These are phyloP conservation scores for Earliella scabrosa DNA, from an alignment of 1,284 basidiomycete species.

Conservation along the genomic window DNA sequence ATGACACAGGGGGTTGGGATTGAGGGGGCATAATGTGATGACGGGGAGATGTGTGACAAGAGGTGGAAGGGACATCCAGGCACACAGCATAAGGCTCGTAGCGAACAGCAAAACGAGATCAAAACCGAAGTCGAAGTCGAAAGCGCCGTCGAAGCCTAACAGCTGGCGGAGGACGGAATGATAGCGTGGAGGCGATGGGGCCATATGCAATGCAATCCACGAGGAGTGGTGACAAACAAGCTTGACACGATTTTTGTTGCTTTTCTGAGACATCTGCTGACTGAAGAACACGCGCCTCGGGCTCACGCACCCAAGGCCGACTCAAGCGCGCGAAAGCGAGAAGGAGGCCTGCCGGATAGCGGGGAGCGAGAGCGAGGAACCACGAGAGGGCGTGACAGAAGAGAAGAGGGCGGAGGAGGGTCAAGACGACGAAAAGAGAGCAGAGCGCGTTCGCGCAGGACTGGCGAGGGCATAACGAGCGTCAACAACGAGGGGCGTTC, in stretches of 20 bases:
- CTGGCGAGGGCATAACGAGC: slow-evolving; percentile 27
- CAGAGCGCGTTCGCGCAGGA: slow-evolving; percentile 10
- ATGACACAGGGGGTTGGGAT: not conserved
- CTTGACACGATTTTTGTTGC: not conserved
- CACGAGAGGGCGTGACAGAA: not conserved
- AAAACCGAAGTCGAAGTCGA: slow-evolving; percentile 9
- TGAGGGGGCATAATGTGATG: not conserved
- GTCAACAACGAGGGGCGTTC: slow-evolving; percentile 26
- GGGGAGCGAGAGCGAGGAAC: no score
- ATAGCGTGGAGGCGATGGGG: not conserved
- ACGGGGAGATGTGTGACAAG: not conserved
- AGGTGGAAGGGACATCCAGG: not conserved
- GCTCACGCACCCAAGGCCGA: not conserved
- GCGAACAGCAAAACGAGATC: slow-evolving; percentile 13
- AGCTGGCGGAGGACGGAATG: not conserved
- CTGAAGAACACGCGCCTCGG: not conserved
- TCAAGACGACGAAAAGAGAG: slow-evolving; percentile 13
- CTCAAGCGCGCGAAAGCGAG: not conserved
- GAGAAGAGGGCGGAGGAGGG: not conserved
- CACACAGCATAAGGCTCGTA: slow-evolving; percentile 9
- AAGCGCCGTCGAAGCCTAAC: slow-evolving; percentile 8
- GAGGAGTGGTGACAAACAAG: not conserved
- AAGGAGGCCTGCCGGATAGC: not conserved
- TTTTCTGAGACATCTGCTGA: not conserved
- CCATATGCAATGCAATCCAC: not conserved